Evolutionary conservation across 2,329 filamentous ascomycete genomes (phyloP).

Genomic region (Pochonia chlamydosporia): DNA sequence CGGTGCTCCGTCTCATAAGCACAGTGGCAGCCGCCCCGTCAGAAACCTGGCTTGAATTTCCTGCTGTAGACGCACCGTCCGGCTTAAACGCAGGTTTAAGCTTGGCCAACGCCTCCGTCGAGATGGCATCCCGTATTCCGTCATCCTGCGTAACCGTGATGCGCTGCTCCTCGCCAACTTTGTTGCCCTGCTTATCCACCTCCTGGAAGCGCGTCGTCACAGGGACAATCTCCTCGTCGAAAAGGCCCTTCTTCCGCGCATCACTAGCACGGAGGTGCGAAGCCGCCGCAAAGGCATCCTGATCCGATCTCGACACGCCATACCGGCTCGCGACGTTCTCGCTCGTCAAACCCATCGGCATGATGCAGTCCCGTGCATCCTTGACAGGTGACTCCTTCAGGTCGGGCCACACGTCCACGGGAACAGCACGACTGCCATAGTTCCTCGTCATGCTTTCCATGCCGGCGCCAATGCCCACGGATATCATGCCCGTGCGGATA

Average conservation of each 20-base stretch:
- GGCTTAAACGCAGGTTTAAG: constrained; percentile 82
- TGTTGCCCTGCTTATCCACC: constrained; percentile 53
- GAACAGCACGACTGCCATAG: constrained; percentile 81
- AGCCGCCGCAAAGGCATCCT: constrained; percentile 75
- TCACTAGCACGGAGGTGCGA: constrained; percentile 68
- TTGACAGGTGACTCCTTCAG: constrained; percentile 58
- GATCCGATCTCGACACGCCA: constrained; percentile 64
- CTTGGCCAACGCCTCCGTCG: constrained; percentile 63
- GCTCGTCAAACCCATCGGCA: constrained; percentile 87
- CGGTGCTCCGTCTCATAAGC: constrained; percentile 79
- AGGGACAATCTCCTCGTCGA: constrained; percentile 73
- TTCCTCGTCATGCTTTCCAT: constrained; percentile 97
- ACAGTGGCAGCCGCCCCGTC: constrained; percentile 82
- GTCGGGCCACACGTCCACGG: constrained; percentile 71
- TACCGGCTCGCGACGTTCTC: constrained; percentile 85
- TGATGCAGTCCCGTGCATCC: constrained; percentile 79
- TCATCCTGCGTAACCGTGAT: constrained; percentile 74
- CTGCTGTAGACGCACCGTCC: constrained; percentile 74
- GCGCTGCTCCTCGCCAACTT: constrained; percentile 46
- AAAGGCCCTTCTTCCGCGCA: constrained; percentile 64
- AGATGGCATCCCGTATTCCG: constrained; percentile 67
- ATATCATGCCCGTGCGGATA: constrained; percentile 69
- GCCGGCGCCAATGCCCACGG: constrained; percentile 73
- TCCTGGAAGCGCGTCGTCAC: constrained; percentile 66
- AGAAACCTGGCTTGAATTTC: constrained; percentile 79